Conservation (phyloP, 768 basidiomycete species). For the Floccularia luteovirens region DNA sequence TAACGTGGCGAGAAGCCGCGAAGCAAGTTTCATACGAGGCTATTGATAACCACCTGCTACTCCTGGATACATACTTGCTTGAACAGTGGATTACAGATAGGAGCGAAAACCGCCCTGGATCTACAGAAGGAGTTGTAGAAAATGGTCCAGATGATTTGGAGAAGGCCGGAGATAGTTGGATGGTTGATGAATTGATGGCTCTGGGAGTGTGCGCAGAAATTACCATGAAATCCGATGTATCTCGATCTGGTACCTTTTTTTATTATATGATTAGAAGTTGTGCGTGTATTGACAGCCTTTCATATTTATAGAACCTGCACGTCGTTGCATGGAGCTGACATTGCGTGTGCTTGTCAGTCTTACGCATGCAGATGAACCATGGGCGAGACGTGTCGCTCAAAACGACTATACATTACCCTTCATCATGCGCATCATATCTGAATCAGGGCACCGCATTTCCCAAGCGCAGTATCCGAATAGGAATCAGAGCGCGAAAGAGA, state of each 20-base stretch:
- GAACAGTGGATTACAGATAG: slow-evolving; percentile 37
- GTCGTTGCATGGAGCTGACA: slow-evolving; percentile 44
- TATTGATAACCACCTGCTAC: slow-evolving; percentile 46
- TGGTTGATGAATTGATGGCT: slow-evolving; percentile 40
- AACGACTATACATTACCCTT: slow-evolving; percentile 38
- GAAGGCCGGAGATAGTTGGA: slow-evolving; percentile 30
- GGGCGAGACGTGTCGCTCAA: slow-evolving; percentile 46
- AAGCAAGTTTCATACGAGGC: slow-evolving; percentile 23
- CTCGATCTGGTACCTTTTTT: slow-evolving; percentile 11
- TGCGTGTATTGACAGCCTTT: background rate
- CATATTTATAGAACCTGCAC: slow-evolving; percentile 18
- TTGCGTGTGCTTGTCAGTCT: slow-evolving; percentile 67
- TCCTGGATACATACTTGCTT: slow-evolving; percentile 59
- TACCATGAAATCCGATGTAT: slow-evolving; percentile 9
- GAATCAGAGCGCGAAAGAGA: too few species aligned
- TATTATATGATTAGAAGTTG: background rate
- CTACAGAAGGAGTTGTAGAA: slow-evolving; percentile 6
- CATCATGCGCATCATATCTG: slow-evolving; percentile 37
- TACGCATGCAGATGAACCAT: slow-evolving; percentile 52
- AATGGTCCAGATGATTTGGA: slow-evolving; percentile 17
- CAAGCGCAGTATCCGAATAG: too few species aligned
- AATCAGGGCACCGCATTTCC: slow-evolving; percentile 17
- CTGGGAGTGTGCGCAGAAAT: slow-evolving; percentile 45
- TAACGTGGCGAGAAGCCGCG: slow-evolving; percentile 19
- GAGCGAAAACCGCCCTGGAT: slow-evolving; percentile 3